Conservation (phyloP, 2,329 filamentous ascomycete species). For the Fusarium phyllophilum region DNA sequence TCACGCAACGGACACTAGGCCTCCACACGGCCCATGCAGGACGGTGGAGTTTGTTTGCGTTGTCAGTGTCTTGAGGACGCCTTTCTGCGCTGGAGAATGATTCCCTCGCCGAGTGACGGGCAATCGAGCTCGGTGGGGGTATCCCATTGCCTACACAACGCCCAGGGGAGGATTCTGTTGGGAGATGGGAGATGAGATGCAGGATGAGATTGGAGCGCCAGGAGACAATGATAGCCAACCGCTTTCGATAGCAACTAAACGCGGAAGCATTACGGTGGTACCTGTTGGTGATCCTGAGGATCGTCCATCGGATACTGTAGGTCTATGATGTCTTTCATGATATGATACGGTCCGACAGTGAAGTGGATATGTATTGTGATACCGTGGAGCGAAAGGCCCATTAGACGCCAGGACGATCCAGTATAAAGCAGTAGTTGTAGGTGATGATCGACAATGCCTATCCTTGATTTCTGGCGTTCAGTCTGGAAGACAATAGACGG, state of each 20-base stretch:
- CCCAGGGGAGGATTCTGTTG: neutral
- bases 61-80: constrained; percentile 27
- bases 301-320: constrained; percentile 3
- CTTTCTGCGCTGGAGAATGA: constrained; percentile 26
- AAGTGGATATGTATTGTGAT: constrained; percentile 17
- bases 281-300: neutral
- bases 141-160: neutral
- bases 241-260: neutral
- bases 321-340: constrained; percentile 16
- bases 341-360: constrained; percentile 9
- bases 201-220: neutral
- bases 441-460: constrained; percentile 11
- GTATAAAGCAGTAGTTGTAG: constrained; percentile 17
- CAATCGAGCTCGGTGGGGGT: constrained; percentile 8
- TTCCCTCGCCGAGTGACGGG: neutral
- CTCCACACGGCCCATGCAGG: constrained; percentile 29
- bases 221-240: neutral
- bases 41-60: constrained; percentile 15
- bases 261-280: neutral
- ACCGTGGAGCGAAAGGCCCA: neutral
- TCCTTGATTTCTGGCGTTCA: constrained; percentile 5
- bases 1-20: constrained; percentile 19
- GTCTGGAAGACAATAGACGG: neutral
- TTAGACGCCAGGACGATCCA: constrained; percentile 12
- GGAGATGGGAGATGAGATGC: constrained; percentile 1